A percentile compares a stretch with the other conserved stretches of the same genome.
These are phyloP conservation scores for Epichloe coenophiala DNA, from an alignment of 2,329 filamentous ascomycete species.

Conservation along the genomic window DNA sequence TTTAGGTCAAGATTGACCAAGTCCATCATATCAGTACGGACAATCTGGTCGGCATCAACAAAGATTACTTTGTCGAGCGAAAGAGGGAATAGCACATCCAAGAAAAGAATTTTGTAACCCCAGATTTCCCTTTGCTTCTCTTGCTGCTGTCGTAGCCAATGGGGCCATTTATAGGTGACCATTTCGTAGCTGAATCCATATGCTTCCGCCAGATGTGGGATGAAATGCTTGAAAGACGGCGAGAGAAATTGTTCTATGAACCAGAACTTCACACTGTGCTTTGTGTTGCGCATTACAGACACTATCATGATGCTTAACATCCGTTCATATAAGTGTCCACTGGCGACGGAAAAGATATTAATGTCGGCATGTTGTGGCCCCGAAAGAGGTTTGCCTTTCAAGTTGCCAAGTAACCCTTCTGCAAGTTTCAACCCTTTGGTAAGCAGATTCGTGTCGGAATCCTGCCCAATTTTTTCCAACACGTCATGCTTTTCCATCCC, in stretches of 20 bases:
- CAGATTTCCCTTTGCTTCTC: conserved; percentile 99
- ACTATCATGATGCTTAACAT: conserved; percentile 99
- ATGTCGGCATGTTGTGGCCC: conserved; percentile 75
- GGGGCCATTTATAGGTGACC: conserved; percentile 99
- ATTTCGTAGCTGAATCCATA: conserved; percentile 95
- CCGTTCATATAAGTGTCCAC: conserved; percentile 92
- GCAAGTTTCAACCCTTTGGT: conserved; percentile 69
- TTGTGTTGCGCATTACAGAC: conserved; percentile 92
- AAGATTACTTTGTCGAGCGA: conserved; percentile 98
- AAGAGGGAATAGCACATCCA: conserved; percentile 92
- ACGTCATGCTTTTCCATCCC: conserved; percentile 82
- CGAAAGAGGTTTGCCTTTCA: conserved; percentile 31
- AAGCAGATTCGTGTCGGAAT: conserved; percentile 46
- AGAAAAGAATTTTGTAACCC: conserved; percentile 98
- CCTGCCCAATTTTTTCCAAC: conserved; percentile 40
- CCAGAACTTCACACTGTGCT: conserved; percentile 97
- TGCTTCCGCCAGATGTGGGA: conserved; percentile 71
- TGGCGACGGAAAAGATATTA: conserved; percentile 98
- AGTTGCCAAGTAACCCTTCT: conserved; percentile 53
- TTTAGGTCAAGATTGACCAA: conserved; percentile 76
- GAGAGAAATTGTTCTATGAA: conserved; percentile 99
- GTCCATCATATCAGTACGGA: conserved; percentile 93
- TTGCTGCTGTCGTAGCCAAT: conserved; percentile 89
- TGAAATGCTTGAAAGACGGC: conserved; percentile 89
- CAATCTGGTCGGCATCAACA: conserved; percentile 92